Percentiles rank a stretch among this genome's conserved stretches.
phyloP scores from a whole-genome alignment of 768 basidiomycete genomes.

The Trametes elegans region DNA sequence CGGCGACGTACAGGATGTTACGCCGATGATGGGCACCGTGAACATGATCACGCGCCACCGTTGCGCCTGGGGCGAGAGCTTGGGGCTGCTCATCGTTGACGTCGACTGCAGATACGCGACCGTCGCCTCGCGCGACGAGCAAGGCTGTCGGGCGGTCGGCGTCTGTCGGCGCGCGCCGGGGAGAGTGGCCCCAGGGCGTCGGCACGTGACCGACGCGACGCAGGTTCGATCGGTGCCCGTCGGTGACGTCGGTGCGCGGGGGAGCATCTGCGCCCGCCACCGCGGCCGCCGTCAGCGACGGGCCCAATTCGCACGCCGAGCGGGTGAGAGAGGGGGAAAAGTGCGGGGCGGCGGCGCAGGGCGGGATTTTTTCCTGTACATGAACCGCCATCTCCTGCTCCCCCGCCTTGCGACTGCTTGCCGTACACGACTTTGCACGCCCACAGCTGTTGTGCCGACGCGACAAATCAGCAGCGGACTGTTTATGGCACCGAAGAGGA shows the following conservation, averaged over 20 bases:
- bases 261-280: constrained; percentile 2
- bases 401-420: not conserved
- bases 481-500: constrained; percentile 16
- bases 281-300: too few relatives aligned
- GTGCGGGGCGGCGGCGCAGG: too few relatives aligned
- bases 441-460: not conserved
- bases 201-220: constrained; percentile 10
- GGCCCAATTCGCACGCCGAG: too few relatives aligned
- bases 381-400: constrained; percentile 9
- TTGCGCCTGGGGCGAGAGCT: constrained; percentile 44
- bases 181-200: not conserved
- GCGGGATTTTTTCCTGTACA: constrained; percentile 2
- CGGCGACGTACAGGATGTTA: constrained; percentile 52
- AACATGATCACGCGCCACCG: constrained; percentile 56
- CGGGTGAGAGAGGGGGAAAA: not conserved
- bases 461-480: too few relatives aligned
- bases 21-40: constrained; percentile 62
- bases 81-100: constrained; percentile 27
- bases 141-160: too few relatives aligned
- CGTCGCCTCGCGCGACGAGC: not conserved
- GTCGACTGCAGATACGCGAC: constrained; percentile 3
- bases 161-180: constrained; percentile 6
- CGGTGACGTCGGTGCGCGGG: constrained; percentile 17
- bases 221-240: constrained; percentile 2
- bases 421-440: too few relatives aligned